Base-by-base conservation (phyloP, 2,329 filamentous ascomycete species). In the Neonectria punicea region DNA sequence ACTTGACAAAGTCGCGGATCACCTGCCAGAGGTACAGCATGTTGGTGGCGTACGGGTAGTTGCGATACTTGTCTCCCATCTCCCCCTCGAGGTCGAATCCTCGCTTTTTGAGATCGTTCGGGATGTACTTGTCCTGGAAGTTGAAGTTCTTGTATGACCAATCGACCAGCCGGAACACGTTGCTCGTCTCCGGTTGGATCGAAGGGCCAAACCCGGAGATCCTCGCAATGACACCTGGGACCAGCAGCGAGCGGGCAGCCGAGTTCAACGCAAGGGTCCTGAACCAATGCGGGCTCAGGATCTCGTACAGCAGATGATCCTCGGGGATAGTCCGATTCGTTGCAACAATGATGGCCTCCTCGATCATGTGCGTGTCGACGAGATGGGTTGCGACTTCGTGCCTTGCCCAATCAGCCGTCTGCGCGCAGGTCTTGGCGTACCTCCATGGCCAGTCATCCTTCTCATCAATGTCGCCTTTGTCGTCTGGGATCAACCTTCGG, bases 31-130 rank as follows among this genome's bases (percentile, higher is more conserved):
- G 36, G 0, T 66, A 25, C 0, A 63, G 50, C 58, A 70, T 70
- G 20, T 58, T 43, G 2, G 2, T 61, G 7, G 64, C 67, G 14
- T 70, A 70, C 1, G 67, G 67, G 11, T 69, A 70, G 16, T 70
- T 69, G 18, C 67, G 47, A 25, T 70, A 69, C 41, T 70, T 70
- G 1, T 62, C 53, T 2, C 53, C 30, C 20, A 7, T 61, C 22
- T 67, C 67, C 0, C 44, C 47, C 16, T 69, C 53, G 2, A 70
- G 18, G 1, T 70, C 58, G 2, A 70, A 69, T 0, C 68, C 68
- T 7, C 68, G 55, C 49, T 69, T 70, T 67, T 70, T 70, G n/a
- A 70, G 49, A n/a, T 70, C 67, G 0, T 69, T 69, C 8, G 68
- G 68, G 13, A 70, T 61, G 18, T 70, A 67, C 53, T 70, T 70